Conservation (phyloP, 2,329 filamentous ascomycete species). For the Arthrobotrys sinensis region DNA sequence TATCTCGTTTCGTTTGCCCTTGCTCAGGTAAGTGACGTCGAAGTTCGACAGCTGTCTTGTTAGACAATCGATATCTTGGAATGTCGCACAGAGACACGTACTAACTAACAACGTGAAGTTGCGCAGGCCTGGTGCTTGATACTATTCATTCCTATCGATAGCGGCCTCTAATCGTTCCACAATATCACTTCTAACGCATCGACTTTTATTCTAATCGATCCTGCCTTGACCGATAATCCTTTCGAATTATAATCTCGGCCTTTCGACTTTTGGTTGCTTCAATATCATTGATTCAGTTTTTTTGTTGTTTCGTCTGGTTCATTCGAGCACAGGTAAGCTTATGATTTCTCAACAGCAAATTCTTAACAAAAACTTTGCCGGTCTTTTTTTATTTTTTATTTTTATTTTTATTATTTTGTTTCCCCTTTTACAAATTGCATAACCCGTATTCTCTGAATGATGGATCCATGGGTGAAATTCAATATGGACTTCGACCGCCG, state of each 20-base stretch:
- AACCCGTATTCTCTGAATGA: no score
- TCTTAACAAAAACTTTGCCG: no score
- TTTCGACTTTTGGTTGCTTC: slow-evolving; percentile 4
- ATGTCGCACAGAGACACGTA: slow-evolving; percentile 26
- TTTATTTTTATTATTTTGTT: no score
- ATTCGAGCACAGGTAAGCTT: slow-evolving; percentile 20
- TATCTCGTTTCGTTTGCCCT: slow-evolving; percentile 40
- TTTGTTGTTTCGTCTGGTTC: no score
- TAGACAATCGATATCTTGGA: background rate
- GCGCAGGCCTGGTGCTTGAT: slow-evolving; percentile 46
- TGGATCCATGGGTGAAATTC: no score
- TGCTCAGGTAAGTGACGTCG: slow-evolving; percentile 45
- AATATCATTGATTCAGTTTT: background rate
- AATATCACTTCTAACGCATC: slow-evolving; percentile 16
- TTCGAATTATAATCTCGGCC: background rate
- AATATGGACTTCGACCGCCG: no score
- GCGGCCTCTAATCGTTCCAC: slow-evolving; percentile 14
- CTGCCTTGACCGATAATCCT: slow-evolving; percentile 1
- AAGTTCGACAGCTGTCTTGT: slow-evolving; percentile 17
- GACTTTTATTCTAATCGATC: slow-evolving; percentile 5
- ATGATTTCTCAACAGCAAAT: background rate
- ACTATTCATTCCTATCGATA: slow-evolving; percentile 45
- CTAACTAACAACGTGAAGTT: slow-evolving; percentile 18
- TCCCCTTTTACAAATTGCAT: no score
- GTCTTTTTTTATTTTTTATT: no score